Conservation (phyloP, 2,329 filamentous ascomycete genomes). For the Stemphylium lycopersici region DNA sequence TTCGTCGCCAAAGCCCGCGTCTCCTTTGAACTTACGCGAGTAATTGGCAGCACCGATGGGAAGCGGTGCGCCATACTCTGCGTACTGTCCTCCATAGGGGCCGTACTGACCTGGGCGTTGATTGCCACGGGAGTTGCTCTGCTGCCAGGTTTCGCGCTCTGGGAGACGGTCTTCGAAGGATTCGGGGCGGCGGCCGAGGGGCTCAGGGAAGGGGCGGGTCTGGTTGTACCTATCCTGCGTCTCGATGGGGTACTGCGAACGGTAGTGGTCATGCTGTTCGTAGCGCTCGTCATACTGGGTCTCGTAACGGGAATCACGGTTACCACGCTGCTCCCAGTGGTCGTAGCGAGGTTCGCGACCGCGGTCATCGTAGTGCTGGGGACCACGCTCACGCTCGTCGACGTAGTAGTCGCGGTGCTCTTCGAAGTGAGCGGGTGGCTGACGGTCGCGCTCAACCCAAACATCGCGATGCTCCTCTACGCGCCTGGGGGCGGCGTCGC, state of each 20-base stretch:
- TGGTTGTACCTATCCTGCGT: constrained; percentile 12
- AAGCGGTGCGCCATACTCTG: constrained; percentile 41
- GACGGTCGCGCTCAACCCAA: constrained; percentile 36
- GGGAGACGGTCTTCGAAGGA: constrained; percentile 46
- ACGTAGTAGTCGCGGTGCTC: constrained; percentile 36
- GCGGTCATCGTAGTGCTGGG: constrained; percentile 34
- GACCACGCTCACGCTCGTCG: constrained; percentile 27
- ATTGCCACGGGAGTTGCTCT: constrained; percentile 27
- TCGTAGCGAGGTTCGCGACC: constrained; percentile 28
- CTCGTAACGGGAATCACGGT: constrained; percentile 20
- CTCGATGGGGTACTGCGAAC: constrained; percentile 26
- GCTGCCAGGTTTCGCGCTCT: constrained; percentile 44
- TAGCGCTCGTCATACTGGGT: constrained; percentile 30
- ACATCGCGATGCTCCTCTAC: constrained; percentile 42
- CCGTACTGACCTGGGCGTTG: constrained; percentile 21
- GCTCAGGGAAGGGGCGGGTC: constrained; percentile 24
- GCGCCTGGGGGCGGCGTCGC: constrained; percentile 27
- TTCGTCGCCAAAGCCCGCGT: constrained; percentile 47
- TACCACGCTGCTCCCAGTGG: constrained; percentile 27
- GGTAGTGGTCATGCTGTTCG: constrained; percentile 28
- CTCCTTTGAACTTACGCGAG: constrained; percentile 42
- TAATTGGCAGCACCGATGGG: constrained; percentile 38
- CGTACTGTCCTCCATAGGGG: constrained; percentile 32
- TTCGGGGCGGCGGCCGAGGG: constrained; percentile 41
- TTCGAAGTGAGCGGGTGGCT: constrained; percentile 31